Percentiles rank a stretch among this genome's conserved stretches.
Conservation (phyloP, 352 stramenopile genomes). For the Globisporangium canariense region DNA sequence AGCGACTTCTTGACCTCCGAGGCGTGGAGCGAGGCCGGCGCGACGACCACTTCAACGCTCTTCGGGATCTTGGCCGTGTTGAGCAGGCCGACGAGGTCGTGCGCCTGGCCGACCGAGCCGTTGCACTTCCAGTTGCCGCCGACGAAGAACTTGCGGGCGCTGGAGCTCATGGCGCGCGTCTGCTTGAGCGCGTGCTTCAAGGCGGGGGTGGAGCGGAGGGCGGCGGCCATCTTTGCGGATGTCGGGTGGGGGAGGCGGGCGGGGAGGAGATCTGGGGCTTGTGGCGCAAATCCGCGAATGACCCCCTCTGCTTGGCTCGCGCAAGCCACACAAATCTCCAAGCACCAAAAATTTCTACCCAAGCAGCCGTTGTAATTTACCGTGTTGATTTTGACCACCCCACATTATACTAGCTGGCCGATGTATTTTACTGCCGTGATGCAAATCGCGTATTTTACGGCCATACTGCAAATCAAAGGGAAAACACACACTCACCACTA, state of each 20-base stretch:
- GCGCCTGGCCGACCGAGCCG: constrained; percentile 61
- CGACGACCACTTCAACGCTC: constrained; percentile 95
- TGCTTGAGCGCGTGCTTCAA: constrained; percentile 39
- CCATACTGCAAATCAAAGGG: no score
- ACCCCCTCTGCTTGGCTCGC: constrained; percentile 6
- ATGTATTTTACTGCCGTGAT: no score
- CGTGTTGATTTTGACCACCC: no score
- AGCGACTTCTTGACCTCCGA: constrained; percentile 57
- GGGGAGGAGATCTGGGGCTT: constrained; percentile 24
- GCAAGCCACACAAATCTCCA: not conserved
- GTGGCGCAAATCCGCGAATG: constrained; percentile 48
- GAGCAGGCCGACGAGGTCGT: constrained; percentile 73
- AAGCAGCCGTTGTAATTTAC: not conserved
- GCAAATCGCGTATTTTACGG: no score
- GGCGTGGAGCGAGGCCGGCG: constrained; percentile 92
- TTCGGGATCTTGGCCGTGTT: constrained; percentile 81
- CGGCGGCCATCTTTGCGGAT: not conserved
- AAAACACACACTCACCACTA: no score
- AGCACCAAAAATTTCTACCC: constrained; percentile 1
- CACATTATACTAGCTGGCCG: no score
- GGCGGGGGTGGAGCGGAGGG: constrained; percentile 27
- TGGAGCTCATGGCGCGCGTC: constrained; percentile 60
- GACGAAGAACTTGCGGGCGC: constrained; percentile 96
- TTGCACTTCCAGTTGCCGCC: constrained; percentile 99
- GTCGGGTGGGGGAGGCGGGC: constrained; percentile 9